A percentile compares a stretch with the other conserved stretches of the same genome.
Evolutionary conservation across 495 filamentous ascomycete genomes (phyloP).

Genomic region (Niebla homalea): DNA sequence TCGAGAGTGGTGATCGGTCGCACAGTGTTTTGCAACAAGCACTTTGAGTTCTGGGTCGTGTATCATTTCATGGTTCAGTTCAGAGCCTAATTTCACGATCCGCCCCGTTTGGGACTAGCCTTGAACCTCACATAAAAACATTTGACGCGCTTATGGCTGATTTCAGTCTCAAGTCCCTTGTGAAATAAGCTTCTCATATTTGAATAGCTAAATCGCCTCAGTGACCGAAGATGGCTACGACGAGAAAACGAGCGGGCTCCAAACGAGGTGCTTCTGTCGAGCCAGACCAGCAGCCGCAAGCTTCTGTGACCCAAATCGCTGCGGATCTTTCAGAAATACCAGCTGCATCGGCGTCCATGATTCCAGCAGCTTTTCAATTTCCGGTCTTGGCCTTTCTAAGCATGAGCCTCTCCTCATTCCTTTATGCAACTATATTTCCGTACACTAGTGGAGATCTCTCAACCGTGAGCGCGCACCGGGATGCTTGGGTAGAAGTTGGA

Average conservation of each 20-base stretch:
- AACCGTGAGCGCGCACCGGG: slow-evolving; percentile 44
- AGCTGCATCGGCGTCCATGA: slow-evolving; percentile 4
- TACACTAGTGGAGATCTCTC: slow-evolving; percentile 45
- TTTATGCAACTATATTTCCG: slow-evolving; percentile 40
- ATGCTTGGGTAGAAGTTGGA: slow-evolving; percentile 46
- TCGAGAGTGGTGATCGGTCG: no score
- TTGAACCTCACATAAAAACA: no score
- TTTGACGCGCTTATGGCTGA: no score
- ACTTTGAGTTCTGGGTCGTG: no score
- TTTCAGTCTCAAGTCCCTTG: no score
- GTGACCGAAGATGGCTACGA: neutral
- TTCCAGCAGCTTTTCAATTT: slow-evolving; percentile 43
- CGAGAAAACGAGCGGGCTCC: neutral
- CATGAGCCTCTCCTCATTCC: slow-evolving; percentile 41
- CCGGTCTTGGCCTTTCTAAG: slow-evolving; percentile 50
- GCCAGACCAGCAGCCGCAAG: neutral
- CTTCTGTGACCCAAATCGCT: neutral
- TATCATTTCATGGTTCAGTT: no score
- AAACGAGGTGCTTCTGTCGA: slow-evolving; percentile 1
- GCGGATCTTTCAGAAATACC: slow-evolving; percentile 8
- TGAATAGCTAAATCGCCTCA: no score
- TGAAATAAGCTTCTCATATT: no score
- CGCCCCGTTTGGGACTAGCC: no score
- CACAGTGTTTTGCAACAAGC: no score
- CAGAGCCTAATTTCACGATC: no score